A percentile compares a stretch with the other conserved stretches of the same genome.
These are phyloP conservation scores for Phycomyces blakesleeanus DNA, from an alignment of 192 early-diverging fungal genomes.

Conservation along the genomic window DNA sequence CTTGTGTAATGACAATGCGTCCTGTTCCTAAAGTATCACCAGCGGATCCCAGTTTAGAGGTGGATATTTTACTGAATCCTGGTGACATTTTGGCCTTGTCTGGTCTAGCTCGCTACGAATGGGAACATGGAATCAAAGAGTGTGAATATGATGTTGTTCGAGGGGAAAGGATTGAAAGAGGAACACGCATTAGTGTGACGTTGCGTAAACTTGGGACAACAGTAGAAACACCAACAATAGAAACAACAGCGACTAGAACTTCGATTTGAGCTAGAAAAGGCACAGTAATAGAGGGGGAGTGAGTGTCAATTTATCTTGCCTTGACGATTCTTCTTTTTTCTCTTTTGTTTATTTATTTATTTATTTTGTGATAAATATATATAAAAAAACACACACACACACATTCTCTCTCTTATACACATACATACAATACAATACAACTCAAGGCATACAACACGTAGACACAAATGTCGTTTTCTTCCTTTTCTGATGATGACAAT, in stretches of 20 bases:
- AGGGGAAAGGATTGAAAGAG: conserved; percentile 30
- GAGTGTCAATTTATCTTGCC: no score
- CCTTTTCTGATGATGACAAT: no score
- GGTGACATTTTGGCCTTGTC: conserved; percentile 40
- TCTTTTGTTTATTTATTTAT: no score
- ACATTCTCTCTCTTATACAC: no score
- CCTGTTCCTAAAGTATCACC: conserved; percentile 31
- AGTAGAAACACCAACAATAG: neutral
- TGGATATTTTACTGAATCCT: conserved; percentile 36
- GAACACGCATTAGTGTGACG: conserved; percentile 46
- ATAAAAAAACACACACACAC: no score
- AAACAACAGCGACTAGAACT: no score
- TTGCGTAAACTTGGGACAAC: conserved; percentile 27
- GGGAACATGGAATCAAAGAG: conserved; percentile 50
- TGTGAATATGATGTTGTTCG: conserved; percentile 24
- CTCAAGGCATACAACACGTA: no score
- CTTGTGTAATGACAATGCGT: conserved; percentile 48
- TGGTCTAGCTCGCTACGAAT: conserved; percentile 41
- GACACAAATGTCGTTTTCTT: no score
- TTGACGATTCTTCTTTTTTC: no score
- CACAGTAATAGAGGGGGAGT: neutral
- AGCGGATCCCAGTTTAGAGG: neutral
- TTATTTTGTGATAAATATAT: no score
- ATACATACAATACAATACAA: no score
- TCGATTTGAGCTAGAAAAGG: no score